Evolutionary conservation across 345 rosid species (phyloP).

Genomic region (Citrus australasica): DNA sequence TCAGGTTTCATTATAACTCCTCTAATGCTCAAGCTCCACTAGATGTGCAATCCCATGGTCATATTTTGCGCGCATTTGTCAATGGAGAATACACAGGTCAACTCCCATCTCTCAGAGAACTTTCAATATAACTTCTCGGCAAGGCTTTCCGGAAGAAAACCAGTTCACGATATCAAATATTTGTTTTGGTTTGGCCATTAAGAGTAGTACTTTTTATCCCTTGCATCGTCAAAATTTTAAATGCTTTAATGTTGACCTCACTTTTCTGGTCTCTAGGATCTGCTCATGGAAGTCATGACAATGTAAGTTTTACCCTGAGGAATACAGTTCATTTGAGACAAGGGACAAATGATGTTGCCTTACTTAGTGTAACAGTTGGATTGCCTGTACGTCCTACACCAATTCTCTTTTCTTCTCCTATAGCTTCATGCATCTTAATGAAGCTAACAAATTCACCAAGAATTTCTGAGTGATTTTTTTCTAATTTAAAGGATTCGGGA

Average conservation of each 20-base stretch:
- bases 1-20: conserved; percentile 27
- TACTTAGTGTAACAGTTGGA: conserved; percentile 52
- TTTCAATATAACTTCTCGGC: not conserved
- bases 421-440: not conserved
- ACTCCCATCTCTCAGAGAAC: not conserved
- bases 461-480: not conserved
- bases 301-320: conserved; percentile 19
- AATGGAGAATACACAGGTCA: conserved; percentile 36
- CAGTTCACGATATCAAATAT: not conserved
- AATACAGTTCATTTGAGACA: conserved; percentile 18
- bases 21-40: conserved; percentile 26
- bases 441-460: not conserved
- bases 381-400: conserved; percentile 35
- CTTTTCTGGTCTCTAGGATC: conserved; percentile 28
- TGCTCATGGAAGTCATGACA: conserved; percentile 32
- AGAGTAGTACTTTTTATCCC: not conserved
- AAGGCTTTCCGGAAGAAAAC: not conserved
- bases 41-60: conserved; percentile 39
- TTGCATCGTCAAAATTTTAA: not conserved
- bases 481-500: conserved; percentile 48
- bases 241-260: not conserved
- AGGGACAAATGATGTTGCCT: conserved; percentile 41
- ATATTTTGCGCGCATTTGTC: conserved; percentile 44
- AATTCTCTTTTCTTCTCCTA: not conserved
- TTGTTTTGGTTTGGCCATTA: not conserved